Evolutionary conservation across 2,329 filamentous ascomycete genomes (phyloP).

Genomic region (Pseudocercospora eumusae): DNA sequence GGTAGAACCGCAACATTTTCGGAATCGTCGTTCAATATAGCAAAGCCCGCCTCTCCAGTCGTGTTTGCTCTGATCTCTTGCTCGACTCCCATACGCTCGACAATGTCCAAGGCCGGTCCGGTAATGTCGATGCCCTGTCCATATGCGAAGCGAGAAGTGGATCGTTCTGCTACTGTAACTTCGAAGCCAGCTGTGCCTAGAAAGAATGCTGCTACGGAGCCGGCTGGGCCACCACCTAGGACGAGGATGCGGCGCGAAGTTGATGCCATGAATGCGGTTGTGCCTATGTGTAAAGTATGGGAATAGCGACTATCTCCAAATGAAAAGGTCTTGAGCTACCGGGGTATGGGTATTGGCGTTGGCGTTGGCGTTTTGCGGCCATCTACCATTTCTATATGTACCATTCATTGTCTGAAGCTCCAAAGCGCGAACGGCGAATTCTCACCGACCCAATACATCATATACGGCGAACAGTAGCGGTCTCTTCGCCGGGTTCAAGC

Average conservation of each 20-base stretch:
- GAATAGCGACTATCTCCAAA: not conserved
- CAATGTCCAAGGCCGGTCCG: slow-evolving; percentile 30
- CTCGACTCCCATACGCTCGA: slow-evolving; percentile 34
- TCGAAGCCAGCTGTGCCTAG: slow-evolving; percentile 36
- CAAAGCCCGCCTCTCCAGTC: slow-evolving; percentile 35
- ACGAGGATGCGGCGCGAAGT: slow-evolving; percentile 18
- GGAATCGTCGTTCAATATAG: slow-evolving; percentile 33
- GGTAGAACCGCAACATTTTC: slow-evolving; percentile 21
- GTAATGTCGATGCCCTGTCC: slow-evolving; percentile 39
- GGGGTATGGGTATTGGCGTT: not conserved
- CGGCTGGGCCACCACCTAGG: slow-evolving; percentile 36
- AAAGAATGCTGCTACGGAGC: slow-evolving; percentile 42
- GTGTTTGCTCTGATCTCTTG: slow-evolving; percentile 30
- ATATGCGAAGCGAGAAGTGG: slow-evolving; percentile 19
- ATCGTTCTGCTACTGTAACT: slow-evolving; percentile 25
- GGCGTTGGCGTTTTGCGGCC: not conserved
- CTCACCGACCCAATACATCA: slow-evolving; percentile 2
- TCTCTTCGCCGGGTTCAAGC: not conserved
- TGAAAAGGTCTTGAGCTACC: not conserved
- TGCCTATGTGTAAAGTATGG: not conserved
- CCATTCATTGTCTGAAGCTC: not conserved
- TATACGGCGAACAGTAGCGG: not conserved
- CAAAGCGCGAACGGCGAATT: slow-evolving; percentile 1
- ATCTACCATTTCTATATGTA: not conserved
- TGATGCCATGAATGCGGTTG: slow-evolving; percentile 9